Conservation (phyloP, 176 grass and related monocot genomes). For the Zizania latifolia region DNA sequence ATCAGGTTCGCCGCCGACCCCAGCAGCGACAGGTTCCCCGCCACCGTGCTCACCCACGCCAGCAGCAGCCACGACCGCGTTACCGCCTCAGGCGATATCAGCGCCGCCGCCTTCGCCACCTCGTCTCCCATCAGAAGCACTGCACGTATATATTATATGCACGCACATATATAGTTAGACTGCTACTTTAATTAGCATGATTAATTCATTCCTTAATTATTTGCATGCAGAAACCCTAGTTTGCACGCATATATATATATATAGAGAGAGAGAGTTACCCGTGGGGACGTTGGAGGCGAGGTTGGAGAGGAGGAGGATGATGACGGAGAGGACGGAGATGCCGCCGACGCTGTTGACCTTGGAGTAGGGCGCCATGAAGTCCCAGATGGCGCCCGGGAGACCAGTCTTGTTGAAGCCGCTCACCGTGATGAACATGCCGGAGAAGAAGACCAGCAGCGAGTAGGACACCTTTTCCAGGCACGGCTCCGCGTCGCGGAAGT, state of each 20-base stretch:
- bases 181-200: too few relatives aligned
- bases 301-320: slow-evolving; percentile 67
- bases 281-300: slow-evolving; percentile 74
- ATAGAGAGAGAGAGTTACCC: too few relatives aligned
- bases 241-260: too few relatives aligned
- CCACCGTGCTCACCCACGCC: slow-evolving; percentile 52
- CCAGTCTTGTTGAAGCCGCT: slow-evolving; percentile 68
- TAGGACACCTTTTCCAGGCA: slow-evolving; percentile 64
- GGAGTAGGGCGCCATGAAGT: slow-evolving; percentile 67
- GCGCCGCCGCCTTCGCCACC: slow-evolving; percentile 41
- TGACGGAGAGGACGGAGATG: slow-evolving; percentile 55
- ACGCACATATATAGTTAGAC: too few relatives aligned
- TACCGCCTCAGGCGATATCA: slow-evolving; percentile 39
- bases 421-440: slow-evolving; percentile 77
- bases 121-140: slow-evolving; percentile 55
- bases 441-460: slow-evolving; percentile 72
- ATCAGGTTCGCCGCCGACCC: slow-evolving; percentile 81
- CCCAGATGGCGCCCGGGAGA: slow-evolving; percentile 51
- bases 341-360: slow-evolving; percentile 51
- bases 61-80: slow-evolving; percentile 32
- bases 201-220: too few relatives aligned
- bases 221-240: too few relatives aligned
- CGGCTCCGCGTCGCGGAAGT: slow-evolving; percentile 62
- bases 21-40: slow-evolving; percentile 39
- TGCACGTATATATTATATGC: too few relatives aligned